phyloP scores from a whole-genome alignment of 164 flowering plant species.

The grape (Vitis vinifera) region ASM3070453v1 NC_081814.1:6749001-6749500 shows the following conservation, averaged over 20 bases:
- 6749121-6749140: conserved; percentile 68
- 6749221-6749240: conserved; percentile 76
- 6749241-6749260: conserved; percentile 76
- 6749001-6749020: conserved; percentile 79
- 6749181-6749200: conserved; percentile 63
- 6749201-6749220: conserved; percentile 53
- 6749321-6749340: conserved; percentile 74
- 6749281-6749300: conserved; percentile 79
- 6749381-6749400: conserved; percentile 73
- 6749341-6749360: conserved; percentile 76
- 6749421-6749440: conserved; percentile 78
- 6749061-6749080: conserved; percentile 53
- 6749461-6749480: conserved; percentile 84
- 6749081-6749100: conserved; percentile 85
- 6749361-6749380: conserved; percentile 76
- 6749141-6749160: conserved; percentile 46
- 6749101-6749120: conserved; percentile 43
- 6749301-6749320: conserved; percentile 81
- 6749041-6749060: conserved; percentile 45
- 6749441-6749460: conserved; percentile 66
- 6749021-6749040: conserved; percentile 78
- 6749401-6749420: conserved; percentile 78
- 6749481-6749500: conserved; percentile 69
- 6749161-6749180: conserved; percentile 53
- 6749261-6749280: conserved; percentile 74